Evolutionary conservation across 192 early-diverging fungal species (phyloP), one percentile per base, ranked within the genome.

Genomic region (Gonapodya sp.): DNA sequence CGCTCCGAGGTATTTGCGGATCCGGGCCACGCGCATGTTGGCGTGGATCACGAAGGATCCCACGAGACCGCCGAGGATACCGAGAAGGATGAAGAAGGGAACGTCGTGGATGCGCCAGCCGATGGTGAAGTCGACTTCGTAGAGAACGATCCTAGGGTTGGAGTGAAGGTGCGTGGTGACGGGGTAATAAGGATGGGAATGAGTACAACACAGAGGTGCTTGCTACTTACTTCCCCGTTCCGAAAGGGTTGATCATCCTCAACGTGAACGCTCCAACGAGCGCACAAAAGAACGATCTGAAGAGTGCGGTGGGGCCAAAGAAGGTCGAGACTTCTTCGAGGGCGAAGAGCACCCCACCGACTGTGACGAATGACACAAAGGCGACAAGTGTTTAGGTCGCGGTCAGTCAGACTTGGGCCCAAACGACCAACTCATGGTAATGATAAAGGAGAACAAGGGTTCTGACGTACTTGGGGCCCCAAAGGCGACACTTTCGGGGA

Each of bases 141-240:
- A 95, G 77, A 94, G 87, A 0, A 94, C 94, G 36, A 95, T 86
- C 84, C 46, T 64, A 24, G 46, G 46, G 8, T 8, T 24, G 24
- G 24, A 8, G 46, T 8, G 46, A 24, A 24, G 46, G 8, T 8
- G 46, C 8, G 24, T 8, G 24, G 46, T 64, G 24, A 64, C 8
- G 46, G 46, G 8, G 93, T 93, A 34, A 98, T 84, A 0, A 95
- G 36, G 0, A 92, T 87, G 35, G 96, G 92, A 81, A 97, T 92
- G 8, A 94, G 81, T 2, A 95, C 85, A 86, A 98, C 97, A 84
- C 98, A 97, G 36, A 93, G 92, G 84, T 96, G 95, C 95, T 85
- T 98, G 96, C 85, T 36, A 97, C 97, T 30, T 97, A 84, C 86
- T 98, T 99, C 36, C 96, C 96, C 1, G 96, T 97, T 64, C 97